Conservation (phyloP, 2,329 filamentous ascomycete species). For the Fusarium coicis region DNA sequence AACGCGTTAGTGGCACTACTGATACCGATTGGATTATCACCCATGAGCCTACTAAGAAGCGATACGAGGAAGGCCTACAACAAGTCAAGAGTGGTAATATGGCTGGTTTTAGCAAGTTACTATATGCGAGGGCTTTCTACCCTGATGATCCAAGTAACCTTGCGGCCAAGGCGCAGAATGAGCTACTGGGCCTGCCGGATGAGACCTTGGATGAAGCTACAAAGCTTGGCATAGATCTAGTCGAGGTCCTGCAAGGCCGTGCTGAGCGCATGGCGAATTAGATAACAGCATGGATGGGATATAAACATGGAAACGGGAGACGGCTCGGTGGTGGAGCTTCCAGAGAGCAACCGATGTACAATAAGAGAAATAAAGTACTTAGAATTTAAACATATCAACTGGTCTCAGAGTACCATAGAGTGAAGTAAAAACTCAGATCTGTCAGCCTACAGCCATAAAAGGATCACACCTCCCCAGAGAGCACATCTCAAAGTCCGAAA, state of each 20-base stretch:
- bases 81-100: conserved; percentile 54
- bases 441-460: no score
- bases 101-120: conserved; percentile 56
- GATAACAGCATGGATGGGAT: no score
- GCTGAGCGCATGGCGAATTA: conserved; percentile 28
- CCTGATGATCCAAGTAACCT: conserved; percentile 46
- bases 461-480: no score
- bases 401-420: no score
- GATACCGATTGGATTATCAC: conserved; percentile 69
- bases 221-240: conserved; percentile 56
- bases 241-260: conserved; percentile 39
- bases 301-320: no score
- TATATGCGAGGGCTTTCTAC: conserved; percentile 65
- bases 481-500: no score
- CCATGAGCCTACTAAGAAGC: conserved; percentile 57
- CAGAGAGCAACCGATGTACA: no score
- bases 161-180: conserved; percentile 57
- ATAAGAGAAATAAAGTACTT: no score
- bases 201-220: conserved; percentile 67
- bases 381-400: no score
- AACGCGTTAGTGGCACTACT: conserved; percentile 66
- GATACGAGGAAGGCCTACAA: conserved; percentile 58
- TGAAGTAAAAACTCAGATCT: no score
- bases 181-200: conserved; percentile 61
- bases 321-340: no score